Base-by-base conservation (phyloP, 2,329 filamentous ascomycete species). In the Xylaria sp. region DNA sequence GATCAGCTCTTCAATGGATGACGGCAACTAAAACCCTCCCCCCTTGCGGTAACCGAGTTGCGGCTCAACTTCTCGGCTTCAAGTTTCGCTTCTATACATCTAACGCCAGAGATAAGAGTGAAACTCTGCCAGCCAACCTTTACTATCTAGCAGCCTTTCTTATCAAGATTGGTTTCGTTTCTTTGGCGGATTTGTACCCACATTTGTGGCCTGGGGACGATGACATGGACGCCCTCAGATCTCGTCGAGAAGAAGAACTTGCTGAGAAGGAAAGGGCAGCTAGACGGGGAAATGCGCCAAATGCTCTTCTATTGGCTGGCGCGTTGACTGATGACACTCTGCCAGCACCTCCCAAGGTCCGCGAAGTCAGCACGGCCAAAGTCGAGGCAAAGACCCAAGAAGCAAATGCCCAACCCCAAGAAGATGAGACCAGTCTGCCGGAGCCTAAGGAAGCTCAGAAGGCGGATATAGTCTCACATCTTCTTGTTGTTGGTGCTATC, bases 161-260 rank as follows among this genome's bases (percentile, higher is more conserved):
- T 35, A 92, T 99, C 76, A 99, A 99, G 76, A 90, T 97, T 65
- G 95, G 94, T 1, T 99, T 99, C 73, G 91, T 99, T 61, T 97
- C 94, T 1, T 78, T 99, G 5, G 83, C 86, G 55, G 94, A 99
- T 70, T 79, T 99, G 1, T 97, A 96, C 72, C 88, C 92, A 13
- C 94, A 99, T 72, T 82, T 99, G 0, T 95, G 92, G 78, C 91
- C 94, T 6, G 77, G 83, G 0, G 94, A 97, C 65, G 86, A 91
- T 37, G 80, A 85, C 3, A 97, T 99, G 93, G 83, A 89, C 46
- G 79, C 78, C 5, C 79, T 96, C 55, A 87, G 84, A 64, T 81
- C 85, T 47, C 84, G 86, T 65, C 86, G 90, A 62, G 77, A 87
- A 72, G 87, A 89, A 68, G 90, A 92, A 70, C 84, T 94, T 54